phyloP scores from a whole-genome alignment of 768 basidiomycete genomes.

The Psilocybe sp. region DNA sequence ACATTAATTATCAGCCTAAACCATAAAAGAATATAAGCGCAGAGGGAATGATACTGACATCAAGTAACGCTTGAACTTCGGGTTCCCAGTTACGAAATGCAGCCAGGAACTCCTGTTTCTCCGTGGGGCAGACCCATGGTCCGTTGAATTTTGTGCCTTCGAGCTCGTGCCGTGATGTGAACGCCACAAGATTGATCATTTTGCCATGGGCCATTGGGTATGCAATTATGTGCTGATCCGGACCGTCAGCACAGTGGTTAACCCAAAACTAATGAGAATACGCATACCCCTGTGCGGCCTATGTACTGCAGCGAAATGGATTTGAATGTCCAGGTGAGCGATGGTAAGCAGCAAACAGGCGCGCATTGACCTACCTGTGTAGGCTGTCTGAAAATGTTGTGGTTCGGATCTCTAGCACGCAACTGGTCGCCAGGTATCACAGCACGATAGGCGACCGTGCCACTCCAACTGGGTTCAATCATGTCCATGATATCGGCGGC shows the following conservation, averaged over 20 bases:
- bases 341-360: not conserved
- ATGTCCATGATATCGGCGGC: conserved; percentile 39
- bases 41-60: conserved; percentile 33
- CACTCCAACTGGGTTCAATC: conserved; percentile 58
- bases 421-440: conserved; percentile 54
- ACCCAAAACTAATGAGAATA: not conserved
- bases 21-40: not conserved
- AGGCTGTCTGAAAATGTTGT: conserved; percentile 44
- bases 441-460: conserved; percentile 55
- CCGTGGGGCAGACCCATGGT: conserved; percentile 48
- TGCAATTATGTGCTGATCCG: conserved; percentile 50
- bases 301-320: conserved; percentile 2
- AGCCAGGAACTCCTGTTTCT: conserved; percentile 40
- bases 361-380: conserved; percentile 38
- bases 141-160: conserved; percentile 48
- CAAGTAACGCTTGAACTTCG: conserved; percentile 53
- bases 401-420: conserved; percentile 38
- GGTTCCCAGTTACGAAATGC: conserved; percentile 56
- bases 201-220: conserved; percentile 61
- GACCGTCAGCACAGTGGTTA: not conserved
- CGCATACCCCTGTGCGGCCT: conserved; percentile 3
- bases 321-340: not conserved
- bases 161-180: conserved; percentile 46
- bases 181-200: conserved; percentile 62
- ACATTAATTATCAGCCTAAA: not conserved